Evolutionary conservation across 2,329 filamentous ascomycete genomes (phyloP).

Genomic region (Colletotrichum lindemuthianum): DNA sequence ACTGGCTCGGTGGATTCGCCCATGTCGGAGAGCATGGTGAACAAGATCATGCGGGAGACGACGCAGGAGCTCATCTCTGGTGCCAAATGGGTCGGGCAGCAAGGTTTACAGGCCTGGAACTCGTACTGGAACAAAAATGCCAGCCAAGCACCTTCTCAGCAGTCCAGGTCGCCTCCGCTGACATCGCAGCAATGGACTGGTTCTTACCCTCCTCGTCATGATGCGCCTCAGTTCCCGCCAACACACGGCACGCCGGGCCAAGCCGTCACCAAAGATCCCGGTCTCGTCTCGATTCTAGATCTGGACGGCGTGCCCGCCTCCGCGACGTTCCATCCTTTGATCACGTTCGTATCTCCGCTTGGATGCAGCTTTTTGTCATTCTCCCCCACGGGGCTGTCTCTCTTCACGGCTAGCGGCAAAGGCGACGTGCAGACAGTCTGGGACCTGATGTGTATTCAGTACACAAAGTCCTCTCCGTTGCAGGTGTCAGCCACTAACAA

Average conservation of each 20-base stretch:
- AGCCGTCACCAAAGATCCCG: slow-evolving; percentile 70
- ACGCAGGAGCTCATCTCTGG: slow-evolving; percentile 82
- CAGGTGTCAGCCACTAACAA: slow-evolving; percentile 59
- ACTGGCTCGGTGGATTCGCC: slow-evolving; percentile 79
- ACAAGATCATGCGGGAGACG: slow-evolving; percentile 80
- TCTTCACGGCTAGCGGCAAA: slow-evolving; percentile 84
- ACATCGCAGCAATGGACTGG: slow-evolving; percentile 59
- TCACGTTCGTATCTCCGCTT: slow-evolving; percentile 76
- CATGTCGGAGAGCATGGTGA: slow-evolving; percentile 76
- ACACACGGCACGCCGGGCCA: slow-evolving; percentile 75
- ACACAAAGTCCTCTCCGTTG: slow-evolving; percentile 69
- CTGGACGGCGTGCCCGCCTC: slow-evolving; percentile 67
- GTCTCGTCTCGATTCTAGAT: slow-evolving; percentile 80
- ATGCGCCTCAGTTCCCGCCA: slow-evolving; percentile 73
- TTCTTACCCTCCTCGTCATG: slow-evolving; percentile 56
- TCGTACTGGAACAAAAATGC: slow-evolving; percentile 77
- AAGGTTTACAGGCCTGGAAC: slow-evolving; percentile 81
- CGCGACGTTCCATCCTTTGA: slow-evolving; percentile 68
- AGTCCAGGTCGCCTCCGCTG: slow-evolving; percentile 55
- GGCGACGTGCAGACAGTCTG: slow-evolving; percentile 86
- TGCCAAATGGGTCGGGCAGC: slow-evolving; percentile 80
- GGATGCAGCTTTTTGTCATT: slow-evolving; percentile 87
- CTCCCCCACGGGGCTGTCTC: slow-evolving; percentile 75
- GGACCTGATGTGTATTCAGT: slow-evolving; percentile 76
- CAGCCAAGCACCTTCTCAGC: slow-evolving; percentile 55